Percentiles rank a stretch among this genome's conserved stretches.
Evolutionary conservation across 73 alveolate species (phyloP).

Genomic region (Paramecium pentaurelia): DNA sequence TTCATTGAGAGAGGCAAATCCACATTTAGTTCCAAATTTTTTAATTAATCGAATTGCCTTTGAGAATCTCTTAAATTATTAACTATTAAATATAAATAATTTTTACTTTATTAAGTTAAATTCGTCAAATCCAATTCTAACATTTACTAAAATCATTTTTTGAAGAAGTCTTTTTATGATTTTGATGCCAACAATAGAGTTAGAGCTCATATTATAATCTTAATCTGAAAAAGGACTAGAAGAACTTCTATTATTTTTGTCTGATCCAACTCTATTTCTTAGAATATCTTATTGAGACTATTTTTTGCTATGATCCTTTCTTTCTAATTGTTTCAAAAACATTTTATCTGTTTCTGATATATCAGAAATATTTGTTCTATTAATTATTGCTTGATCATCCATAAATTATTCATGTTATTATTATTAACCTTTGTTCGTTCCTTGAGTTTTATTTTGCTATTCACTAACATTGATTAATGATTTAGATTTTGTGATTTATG

Average conservation of each 20-base stretch:
- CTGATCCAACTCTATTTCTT: background rate
- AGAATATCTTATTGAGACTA: background rate
- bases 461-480: background rate
- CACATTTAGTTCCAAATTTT: background rate
- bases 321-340: background rate
- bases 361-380: background rate
- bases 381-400: background rate
- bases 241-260: background rate
- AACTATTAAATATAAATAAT: background rate
- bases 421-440: background rate
- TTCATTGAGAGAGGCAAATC: background rate
- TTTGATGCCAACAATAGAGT: background rate
- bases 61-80: background rate
- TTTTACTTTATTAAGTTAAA: background rate
- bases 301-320: constrained; percentile 8
- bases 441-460: background rate
- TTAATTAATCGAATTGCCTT: background rate
- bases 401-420: background rate
- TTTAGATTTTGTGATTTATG: background rate
- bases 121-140: background rate
- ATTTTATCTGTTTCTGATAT: constrained; percentile 2
- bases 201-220: background rate
- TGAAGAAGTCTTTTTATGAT: background rate
- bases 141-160: background rate
- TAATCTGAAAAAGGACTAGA: background rate